Conservation (phyloP, 2,329 filamentous ascomycete species). For the Apiospora malaysiana region DNA sequence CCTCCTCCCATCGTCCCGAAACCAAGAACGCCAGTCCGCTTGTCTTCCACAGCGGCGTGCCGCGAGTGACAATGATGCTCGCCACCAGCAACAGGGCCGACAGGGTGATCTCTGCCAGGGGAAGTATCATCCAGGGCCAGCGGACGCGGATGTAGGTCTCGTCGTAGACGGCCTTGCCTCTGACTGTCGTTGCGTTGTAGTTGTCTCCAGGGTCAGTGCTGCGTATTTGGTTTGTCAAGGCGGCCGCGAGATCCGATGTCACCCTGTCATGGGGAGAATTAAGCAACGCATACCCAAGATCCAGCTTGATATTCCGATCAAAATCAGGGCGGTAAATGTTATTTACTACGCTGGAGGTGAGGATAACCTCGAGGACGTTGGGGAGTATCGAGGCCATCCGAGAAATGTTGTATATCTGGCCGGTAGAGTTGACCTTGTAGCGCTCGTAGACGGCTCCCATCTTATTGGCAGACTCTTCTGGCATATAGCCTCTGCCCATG, state of each 20-base stretch:
- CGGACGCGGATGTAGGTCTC: slow-evolving; percentile 31
- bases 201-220: slow-evolving; percentile 29
- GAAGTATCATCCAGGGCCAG: slow-evolving; percentile 29
- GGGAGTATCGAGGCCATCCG: neutral
- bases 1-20: neutral
- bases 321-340: neutral
- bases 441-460: neutral
- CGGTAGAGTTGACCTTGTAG: neutral
- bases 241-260: neutral
- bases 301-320: neutral
- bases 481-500: too few relatives aligned
- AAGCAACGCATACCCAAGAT: neutral
- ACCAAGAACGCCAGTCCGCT: neutral
- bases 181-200: slow-evolving; percentile 22
- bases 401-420: neutral
- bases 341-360: too few relatives aligned
- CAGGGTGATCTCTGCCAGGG: slow-evolving; percentile 26
- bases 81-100: slow-evolving; percentile 16
- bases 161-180: slow-evolving; percentile 25
- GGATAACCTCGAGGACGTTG: too few relatives aligned
- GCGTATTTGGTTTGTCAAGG: slow-evolving; percentile 23
- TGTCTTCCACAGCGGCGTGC: neutral
- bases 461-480: too few relatives aligned
- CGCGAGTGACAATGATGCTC: neutral
- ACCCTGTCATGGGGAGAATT: neutral